Evolutionary conservation across 495 filamentous ascomycete species (phyloP).

Genomic region (Penicillium coprophilum): DNA sequence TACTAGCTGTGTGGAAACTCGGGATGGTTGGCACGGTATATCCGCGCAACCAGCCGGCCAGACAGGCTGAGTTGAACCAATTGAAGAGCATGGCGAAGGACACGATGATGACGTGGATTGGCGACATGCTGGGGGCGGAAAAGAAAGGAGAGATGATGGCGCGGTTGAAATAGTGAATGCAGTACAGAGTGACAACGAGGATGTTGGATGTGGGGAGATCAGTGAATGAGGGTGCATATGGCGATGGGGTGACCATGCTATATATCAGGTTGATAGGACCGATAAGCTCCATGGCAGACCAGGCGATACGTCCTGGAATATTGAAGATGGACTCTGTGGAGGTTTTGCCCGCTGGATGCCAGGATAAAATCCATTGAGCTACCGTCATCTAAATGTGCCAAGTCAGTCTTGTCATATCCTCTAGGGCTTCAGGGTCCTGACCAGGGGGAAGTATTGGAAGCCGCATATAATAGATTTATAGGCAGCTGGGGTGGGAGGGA

Average conservation of each 20-base stretch:
- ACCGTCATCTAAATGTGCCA: conserved; percentile 46
- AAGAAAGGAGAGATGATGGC: conserved; percentile 75
- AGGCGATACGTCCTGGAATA: conserved; percentile 81
- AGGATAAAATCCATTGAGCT: conserved; percentile 63
- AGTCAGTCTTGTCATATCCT: background rate
- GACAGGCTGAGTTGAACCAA: conserved; percentile 68
- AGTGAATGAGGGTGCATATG: conserved; percentile 14
- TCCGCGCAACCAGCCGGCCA: conserved; percentile 75
- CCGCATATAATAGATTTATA: conserved; percentile 51
- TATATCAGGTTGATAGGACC: conserved; percentile 77
- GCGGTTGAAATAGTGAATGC: conserved; percentile 86
- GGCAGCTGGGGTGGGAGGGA: conserved; percentile 50
- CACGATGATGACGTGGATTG: conserved; percentile 69
- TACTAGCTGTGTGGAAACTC: conserved; percentile 13
- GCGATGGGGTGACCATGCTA: conserved; percentile 64
- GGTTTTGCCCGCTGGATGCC: conserved; percentile 82
- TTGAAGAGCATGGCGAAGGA: conserved; percentile 66
- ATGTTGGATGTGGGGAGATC: conserved; percentile 35
- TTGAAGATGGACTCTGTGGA: conserved; percentile 71
- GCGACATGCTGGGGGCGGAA: conserved; percentile 86
- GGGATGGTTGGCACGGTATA: conserved; percentile 42
- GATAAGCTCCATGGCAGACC: conserved; percentile 82
- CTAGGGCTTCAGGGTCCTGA: conserved; percentile 23
- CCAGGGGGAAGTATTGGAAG: conserved; percentile 51
- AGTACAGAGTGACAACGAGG: conserved; percentile 35